Conservation (phyloP, 1,284 basidiomycete genomes). For the Ganoderma boninense region DNA sequence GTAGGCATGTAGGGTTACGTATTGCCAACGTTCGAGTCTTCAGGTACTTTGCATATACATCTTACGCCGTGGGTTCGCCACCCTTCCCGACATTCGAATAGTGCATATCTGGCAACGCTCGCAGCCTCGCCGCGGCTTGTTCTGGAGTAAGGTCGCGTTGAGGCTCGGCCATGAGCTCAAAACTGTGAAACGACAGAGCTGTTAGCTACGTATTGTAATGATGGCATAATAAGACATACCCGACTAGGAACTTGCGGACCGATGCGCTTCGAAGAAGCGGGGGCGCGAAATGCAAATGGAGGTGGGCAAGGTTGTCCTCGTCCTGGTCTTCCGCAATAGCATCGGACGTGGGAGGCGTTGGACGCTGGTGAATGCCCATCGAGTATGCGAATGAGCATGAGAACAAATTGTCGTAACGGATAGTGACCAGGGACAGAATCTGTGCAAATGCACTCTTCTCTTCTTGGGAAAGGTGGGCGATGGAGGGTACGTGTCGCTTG, state of each 20-base stretch:
- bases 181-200: constrained; percentile 55
- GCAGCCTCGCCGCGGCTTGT: constrained; percentile 80
- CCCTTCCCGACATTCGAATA: constrained; percentile 48
- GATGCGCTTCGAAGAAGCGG: constrained; percentile 86
- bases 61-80: constrained; percentile 16
- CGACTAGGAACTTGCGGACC: constrained; percentile 92
- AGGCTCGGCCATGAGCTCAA: constrained; percentile 91
- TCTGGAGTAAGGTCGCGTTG: constrained; percentile 94
- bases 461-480: constrained; percentile 64
- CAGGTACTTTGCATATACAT: constrained; percentile 26
- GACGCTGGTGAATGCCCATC: constrained; percentile 94
- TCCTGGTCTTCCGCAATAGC: constrained; percentile 43
- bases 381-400: constrained; percentile 92
- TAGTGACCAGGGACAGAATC: constrained; percentile 71
- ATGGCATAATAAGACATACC: constrained; percentile 57
- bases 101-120: constrained; percentile 59
- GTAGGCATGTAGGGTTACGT: constrained; percentile 8
- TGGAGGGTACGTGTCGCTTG: constrained; percentile 77
- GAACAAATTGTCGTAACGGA: constrained; percentile 89
- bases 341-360: constrained; percentile 53
- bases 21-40: not conserved
- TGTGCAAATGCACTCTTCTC: constrained; percentile 75
- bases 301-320: constrained; percentile 72
- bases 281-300: constrained; percentile 92
- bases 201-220: constrained; percentile 1